phyloP scores from a whole-genome alignment of 306 rosid species.

The Rubus idaeus region DNA sequence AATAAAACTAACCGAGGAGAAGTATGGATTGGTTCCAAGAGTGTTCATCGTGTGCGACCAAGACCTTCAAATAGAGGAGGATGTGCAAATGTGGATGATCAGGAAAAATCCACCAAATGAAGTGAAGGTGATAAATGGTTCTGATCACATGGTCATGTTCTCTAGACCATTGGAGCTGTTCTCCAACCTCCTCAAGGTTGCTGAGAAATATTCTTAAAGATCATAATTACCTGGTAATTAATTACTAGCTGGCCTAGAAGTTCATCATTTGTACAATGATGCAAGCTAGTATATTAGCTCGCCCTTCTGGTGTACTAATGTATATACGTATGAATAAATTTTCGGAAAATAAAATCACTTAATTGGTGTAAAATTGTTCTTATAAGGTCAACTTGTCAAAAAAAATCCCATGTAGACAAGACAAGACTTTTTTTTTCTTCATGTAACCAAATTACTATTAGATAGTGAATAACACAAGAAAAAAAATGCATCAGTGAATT shows the following conservation, averaged over 20 bases:
- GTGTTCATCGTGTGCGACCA: constrained; percentile 35
- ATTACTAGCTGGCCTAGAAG: background rate
- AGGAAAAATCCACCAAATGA: constrained; percentile 28
- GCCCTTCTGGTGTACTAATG: too few relatives aligned
- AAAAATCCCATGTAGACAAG: too few relatives aligned
- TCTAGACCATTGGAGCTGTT: constrained; percentile 33
- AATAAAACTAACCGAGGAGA: constrained; percentile 22
- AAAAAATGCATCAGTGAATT: too few relatives aligned
- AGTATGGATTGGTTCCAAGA: constrained; percentile 40
- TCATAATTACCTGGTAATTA: background rate
- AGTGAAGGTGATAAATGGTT: constrained; percentile 32
- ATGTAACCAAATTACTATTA: too few relatives aligned
- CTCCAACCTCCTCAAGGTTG: constrained; percentile 33
- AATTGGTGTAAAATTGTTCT: too few relatives aligned
- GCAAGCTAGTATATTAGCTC: background rate
- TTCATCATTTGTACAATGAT: background rate
- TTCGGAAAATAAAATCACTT: background rate
- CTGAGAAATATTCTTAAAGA: constrained; percentile 14
- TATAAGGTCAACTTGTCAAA: too few relatives aligned
- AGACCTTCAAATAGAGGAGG: constrained; percentile 18
- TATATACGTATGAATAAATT: too few relatives aligned
- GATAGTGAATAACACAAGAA: too few relatives aligned
- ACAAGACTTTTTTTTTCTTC: too few relatives aligned
- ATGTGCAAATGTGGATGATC: constrained; percentile 39
- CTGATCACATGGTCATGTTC: constrained; percentile 61